phyloP scores from a whole-genome alignment of 148 eudicot species.

The Chenopodium formosanum region DNA sequence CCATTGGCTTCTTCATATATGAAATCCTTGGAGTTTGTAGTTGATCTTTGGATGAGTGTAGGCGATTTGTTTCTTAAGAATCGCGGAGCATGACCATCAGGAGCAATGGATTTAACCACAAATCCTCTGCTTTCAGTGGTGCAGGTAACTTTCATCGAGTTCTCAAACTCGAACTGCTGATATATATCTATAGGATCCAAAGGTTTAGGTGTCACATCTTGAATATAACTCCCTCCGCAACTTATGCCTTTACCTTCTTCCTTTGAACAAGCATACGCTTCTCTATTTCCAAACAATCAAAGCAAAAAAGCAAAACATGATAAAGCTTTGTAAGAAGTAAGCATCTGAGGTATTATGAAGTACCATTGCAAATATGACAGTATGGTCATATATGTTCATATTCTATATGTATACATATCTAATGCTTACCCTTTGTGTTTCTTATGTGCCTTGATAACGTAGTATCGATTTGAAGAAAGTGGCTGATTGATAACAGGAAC shows the following conservation, averaged over 20 bases:
- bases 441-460: slow-evolving; percentile 24
- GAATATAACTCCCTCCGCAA: slow-evolving; percentile 34
- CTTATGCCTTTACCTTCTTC: slow-evolving; percentile 45
- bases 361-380: not conserved
- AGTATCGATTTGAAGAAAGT: slow-evolving; percentile 33
- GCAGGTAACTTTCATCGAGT: slow-evolving; percentile 26
- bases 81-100: slow-evolving; percentile 48
- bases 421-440: slow-evolving; percentile 26
- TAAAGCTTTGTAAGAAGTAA: not conserved
- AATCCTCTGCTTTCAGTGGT: slow-evolving; percentile 21
- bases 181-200: slow-evolving; percentile 48
- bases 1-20: slow-evolving; percentile 47
- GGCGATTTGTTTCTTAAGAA: slow-evolving; percentile 34
- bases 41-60: slow-evolving; percentile 14
- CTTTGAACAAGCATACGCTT: slow-evolving; percentile 54
- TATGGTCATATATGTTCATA: not conserved
- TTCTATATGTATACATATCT: not conserved
- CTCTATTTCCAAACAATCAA: slow-evolving; percentile 24
- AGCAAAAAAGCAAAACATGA: not conserved
- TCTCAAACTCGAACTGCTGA: slow-evolving; percentile 55
- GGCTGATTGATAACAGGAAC: slow-evolving; percentile 38
- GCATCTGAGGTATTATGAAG: not conserved
- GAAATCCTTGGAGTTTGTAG: slow-evolving; percentile 30
- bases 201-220: slow-evolving; percentile 47
- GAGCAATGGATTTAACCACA: slow-evolving; percentile 44